phyloP scores from a whole-genome alignment of 225 moss, liverwort and hornwort species.

The Sphagnum contortum region DNA sequence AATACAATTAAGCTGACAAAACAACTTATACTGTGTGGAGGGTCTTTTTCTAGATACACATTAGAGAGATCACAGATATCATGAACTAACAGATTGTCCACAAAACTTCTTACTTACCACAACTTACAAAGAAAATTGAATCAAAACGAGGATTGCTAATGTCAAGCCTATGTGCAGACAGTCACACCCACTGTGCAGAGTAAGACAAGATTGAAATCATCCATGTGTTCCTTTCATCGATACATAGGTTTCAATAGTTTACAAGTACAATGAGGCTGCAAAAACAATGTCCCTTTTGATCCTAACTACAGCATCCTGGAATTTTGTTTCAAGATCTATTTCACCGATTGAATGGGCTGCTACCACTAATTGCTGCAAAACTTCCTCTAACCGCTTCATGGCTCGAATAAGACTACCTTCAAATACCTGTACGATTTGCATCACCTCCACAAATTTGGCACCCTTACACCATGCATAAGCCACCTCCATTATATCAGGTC shows the following conservation, averaged over 20 bases:
- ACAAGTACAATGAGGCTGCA: slow-evolving; percentile 87
- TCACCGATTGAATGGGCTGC: slow-evolving; percentile 80
- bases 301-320: slow-evolving; percentile 62
- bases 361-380: slow-evolving; percentile 74
- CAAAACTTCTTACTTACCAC: too few relatives aligned
- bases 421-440: slow-evolving; percentile 80
- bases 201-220: too few relatives aligned
- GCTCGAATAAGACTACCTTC: slow-evolving; percentile 95
- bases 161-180: too few relatives aligned
- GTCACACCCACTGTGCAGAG: too few relatives aligned
- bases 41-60: too few relatives aligned
- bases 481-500: slow-evolving; percentile 86
- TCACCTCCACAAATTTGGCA: slow-evolving; percentile 76
- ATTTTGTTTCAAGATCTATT: slow-evolving; percentile 68
- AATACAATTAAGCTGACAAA: too few relatives aligned
- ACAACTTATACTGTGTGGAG: too few relatives aligned
- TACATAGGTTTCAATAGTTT: slow-evolving; percentile 1
- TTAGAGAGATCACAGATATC: too few relatives aligned
- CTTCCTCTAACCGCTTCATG: slow-evolving; percentile 80
- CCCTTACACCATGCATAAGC: slow-evolving; percentile 81
- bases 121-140: too few relatives aligned
- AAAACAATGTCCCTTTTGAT: slow-evolving; percentile 95
- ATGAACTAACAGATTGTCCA: too few relatives aligned
- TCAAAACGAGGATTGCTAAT: too few relatives aligned
- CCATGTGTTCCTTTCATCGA: too few relatives aligned